A percentile compares a stretch with the other conserved stretches of the same genome.
Evolutionary conservation across 2,329 filamentous ascomycete genomes (phyloP).

Genomic region (Neofusicoccum cordaticola): DNA sequence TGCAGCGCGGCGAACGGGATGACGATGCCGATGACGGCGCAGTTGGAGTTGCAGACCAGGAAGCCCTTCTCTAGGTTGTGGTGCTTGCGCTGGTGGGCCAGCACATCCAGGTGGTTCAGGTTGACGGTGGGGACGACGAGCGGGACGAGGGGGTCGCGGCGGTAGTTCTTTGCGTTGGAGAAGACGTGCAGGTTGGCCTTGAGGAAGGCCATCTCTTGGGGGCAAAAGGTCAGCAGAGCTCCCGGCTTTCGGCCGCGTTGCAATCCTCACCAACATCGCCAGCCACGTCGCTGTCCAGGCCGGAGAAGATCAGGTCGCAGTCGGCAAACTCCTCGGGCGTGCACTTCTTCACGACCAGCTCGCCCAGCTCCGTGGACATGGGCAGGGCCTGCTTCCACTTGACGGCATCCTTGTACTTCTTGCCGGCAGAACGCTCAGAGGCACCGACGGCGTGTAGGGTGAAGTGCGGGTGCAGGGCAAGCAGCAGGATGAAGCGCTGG

Average conservation of each 20-base stretch:
- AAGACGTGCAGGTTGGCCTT: conserved; percentile 87
- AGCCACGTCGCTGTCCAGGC: conserved; percentile 87
- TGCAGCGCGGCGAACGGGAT: conserved; percentile 92
- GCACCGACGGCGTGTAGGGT: conserved; percentile 86
- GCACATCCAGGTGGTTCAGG: conserved; percentile 78
- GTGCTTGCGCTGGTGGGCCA: conserved; percentile 79
- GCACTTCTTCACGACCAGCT: conserved; percentile 83
- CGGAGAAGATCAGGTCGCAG: conserved; percentile 91
- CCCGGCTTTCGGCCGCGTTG: too few relatives aligned
- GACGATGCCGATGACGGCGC: conserved; percentile 92
- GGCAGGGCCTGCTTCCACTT: conserved; percentile 89
- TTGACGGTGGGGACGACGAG: conserved; percentile 96
- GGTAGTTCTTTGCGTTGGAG: conserved; percentile 97
- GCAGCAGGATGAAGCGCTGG: conserved; percentile 90
- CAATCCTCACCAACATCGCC: conserved; percentile 73
- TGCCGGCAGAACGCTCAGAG: conserved; percentile 83
- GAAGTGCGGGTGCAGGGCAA: conserved; percentile 83
- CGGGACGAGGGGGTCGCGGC: conserved; percentile 83
- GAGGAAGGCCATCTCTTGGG: conserved; percentile 84
- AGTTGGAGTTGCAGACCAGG: conserved; percentile 97
- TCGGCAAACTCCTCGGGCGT: conserved; percentile 77
- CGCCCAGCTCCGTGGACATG: conserved; percentile 72
- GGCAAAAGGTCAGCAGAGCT: neutral
- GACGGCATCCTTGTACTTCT: conserved; percentile 91
- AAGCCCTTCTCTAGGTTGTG: conserved; percentile 78